Conservation (phyloP, 371 early-diverging fungal genomes). For the Actinomucor elegans region DNA sequence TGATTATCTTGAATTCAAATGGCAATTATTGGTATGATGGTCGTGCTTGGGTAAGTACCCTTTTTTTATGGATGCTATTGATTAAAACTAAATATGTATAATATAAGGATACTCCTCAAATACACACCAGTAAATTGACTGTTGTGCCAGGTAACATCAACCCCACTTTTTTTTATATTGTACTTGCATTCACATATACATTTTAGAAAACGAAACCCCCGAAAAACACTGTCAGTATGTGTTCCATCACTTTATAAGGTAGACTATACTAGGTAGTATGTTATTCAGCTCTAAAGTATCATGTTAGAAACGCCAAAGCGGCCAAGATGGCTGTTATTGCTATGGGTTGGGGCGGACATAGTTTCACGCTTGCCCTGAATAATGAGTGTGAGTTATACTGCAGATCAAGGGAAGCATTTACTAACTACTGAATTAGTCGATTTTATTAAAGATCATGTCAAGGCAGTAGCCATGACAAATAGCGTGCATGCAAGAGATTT, state of each 20-base stretch:
- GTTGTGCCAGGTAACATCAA: slow-evolving; percentile 24
- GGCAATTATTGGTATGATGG: slow-evolving; percentile 43
- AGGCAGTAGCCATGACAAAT: slow-evolving; percentile 34
- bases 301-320: slow-evolving; percentile 27
- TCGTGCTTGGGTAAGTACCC: slow-evolving; percentile 25
- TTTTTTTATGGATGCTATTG: too few species aligned
- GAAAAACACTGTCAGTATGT: slow-evolving; percentile 44
- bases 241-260: slow-evolving; percentile 39
- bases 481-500: slow-evolving; percentile 33
- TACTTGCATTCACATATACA: too few species aligned
- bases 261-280: neutral
- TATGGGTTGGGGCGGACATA: slow-evolving; percentile 42
- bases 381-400: slow-evolving; percentile 23
- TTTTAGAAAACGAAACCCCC: slow-evolving; percentile 37
- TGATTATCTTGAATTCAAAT: slow-evolving; percentile 46
- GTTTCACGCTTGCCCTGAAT: slow-evolving; percentile 34
- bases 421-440: slow-evolving; percentile 25
- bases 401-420: neutral
- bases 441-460: slow-evolving; percentile 27
- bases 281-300: neutral
- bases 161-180: too few species aligned
- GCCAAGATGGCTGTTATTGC: slow-evolving; percentile 30
- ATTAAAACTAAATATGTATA: neutral
- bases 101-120: slow-evolving; percentile 12
- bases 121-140: slow-evolving; percentile 2